Evolutionary conservation across 23 red algal genomes (phyloP), one percentile per base, ranked within the genome.

Genomic region (Gracilaria caudata): DNA sequence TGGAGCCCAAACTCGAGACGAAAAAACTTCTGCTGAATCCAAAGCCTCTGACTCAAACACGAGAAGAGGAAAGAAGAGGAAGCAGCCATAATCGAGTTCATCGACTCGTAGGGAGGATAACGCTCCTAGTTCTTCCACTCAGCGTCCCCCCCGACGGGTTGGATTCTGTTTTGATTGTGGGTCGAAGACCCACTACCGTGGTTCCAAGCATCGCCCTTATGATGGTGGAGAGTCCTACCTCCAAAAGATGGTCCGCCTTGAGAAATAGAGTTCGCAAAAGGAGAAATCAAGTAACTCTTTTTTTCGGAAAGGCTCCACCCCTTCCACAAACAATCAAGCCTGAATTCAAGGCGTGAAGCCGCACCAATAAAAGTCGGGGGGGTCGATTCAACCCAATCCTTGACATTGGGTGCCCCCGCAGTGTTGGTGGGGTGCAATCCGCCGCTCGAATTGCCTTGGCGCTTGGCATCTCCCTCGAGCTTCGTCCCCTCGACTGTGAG

Each of bases 251-350:
- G n/a, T n/a, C 28, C 63, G 63, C 63, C 34, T 78, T 19, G 47
- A 51, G 19, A 40, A 21, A 24, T 4, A 49, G n/a, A 32, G 5
- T 9, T 49, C 73, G 13, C 21, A 78, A n/a, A 78, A n/a, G 19
- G 49, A 47, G 4, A 4, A 3, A 10, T 3, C 35, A 11, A 16
- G 2, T 78, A 21, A 49, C 2, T 5, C 7, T 3, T 78, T 78
- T 85, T 87, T 58, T 41, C 63, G 45, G 83, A 54, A 12, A 77
- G 66, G 66, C 64, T 87, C 65, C 66, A 66, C 37, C 9, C 58
- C 45, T n/a, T 64, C 7, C 9, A 64, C 8, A 7, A 20, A n/a
- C 58, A 64, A 64, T 28, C 7, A 64, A 64, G 58, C 63, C 28
- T 68, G 63, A 68, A 35, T 3, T 34, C 25, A 2, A 35, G 63